Evolutionary conservation across 176 grass and related monocot genomes (phyloP), one percentile per base, ranked within the genome.

Genomic region (Oryza officinalis): DNA sequence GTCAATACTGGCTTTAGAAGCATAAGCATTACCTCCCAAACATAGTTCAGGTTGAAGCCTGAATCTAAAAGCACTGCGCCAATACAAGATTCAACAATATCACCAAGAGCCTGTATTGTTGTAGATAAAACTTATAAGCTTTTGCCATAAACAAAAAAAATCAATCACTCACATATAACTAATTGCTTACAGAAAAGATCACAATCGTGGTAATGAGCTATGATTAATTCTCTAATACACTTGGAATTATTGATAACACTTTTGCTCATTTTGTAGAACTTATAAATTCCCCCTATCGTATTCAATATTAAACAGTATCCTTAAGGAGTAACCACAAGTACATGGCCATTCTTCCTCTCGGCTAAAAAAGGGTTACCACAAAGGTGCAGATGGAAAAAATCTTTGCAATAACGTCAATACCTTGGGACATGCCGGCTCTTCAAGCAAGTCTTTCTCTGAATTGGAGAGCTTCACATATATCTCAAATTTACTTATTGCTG

Each of bases 341-440:
- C n/a, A 54, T 65, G 20, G 23, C 3, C 68, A 12, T 61, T 75
- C 69, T 80, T 79, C 41, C 2, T 77, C 27, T 67, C 50, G 63
- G 32, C 50, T 75, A 41, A 63, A 85, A 75, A 89, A 30, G 25
- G 43, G 40, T 63, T 85, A 80, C 27, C 9, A 50, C 75, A 41
- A 8, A 77, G 68, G 18, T 17, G 35, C 45, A 63, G 10, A 25
- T 2, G 68, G 49, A 76, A 52, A 65, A 52, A 40, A 72, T 54
- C 17, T 37, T 73, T 38, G 28, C 26, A 84, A 84, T 66, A 60
- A 32, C 44, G 69, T 63, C 64, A 72, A 63, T 89, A 94, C 92
- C 96, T 98, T 98, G 47, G 96, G 96, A 79, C 96, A 95, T 82
- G 91, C 80, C 43, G 96, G 96, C 92, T 95, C 96, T 83, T 95